Percentiles rank a stretch among this genome's conserved stretches.
These are phyloP conservation scores for Thuja plicata DNA, from an alignment of 83 land plant species.

Conservation along the genomic window DNA sequence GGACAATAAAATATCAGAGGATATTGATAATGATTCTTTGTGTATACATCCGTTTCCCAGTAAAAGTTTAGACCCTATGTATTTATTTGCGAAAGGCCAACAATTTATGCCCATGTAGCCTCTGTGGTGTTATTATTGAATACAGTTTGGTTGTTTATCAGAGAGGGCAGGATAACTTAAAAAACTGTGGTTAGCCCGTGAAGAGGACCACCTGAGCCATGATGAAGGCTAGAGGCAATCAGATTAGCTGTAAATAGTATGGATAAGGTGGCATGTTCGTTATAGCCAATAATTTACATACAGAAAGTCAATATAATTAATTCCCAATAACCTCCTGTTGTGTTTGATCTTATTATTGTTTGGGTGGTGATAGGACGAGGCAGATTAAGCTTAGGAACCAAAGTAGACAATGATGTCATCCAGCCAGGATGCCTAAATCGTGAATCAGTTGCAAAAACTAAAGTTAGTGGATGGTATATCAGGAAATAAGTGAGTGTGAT, in stretches of 20 bases:
- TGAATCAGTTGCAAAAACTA: too few species aligned
- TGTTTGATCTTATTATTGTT: neutral
- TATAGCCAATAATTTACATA: neutral
- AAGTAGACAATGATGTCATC: too few species aligned
- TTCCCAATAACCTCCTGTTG: neutral
- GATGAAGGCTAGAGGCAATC: neutral
- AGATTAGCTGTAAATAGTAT: neutral
- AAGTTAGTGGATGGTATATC: too few species aligned
- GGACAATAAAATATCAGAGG: neutral
- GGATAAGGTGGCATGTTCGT: neutral
- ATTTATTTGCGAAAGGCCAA: neutral
- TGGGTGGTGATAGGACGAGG: neutral
- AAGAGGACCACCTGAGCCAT: neutral
- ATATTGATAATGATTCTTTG: neutral
- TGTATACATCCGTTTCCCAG: neutral
- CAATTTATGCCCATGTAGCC: neutral
- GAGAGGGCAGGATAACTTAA: neutral
- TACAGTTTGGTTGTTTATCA: neutral
- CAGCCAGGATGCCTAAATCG: too few species aligned
- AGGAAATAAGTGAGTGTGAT: too few species aligned
- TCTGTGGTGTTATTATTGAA: neutral
- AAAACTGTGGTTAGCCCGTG: neutral
- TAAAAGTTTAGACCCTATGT: neutral
- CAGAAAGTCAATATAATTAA: too few species aligned
- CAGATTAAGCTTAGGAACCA: neutral